Percentiles rank a stretch among this genome's conserved stretches.
Conservation (phyloP, 495 filamentous ascomycete species). For the Entonaema liquescens region DNA sequence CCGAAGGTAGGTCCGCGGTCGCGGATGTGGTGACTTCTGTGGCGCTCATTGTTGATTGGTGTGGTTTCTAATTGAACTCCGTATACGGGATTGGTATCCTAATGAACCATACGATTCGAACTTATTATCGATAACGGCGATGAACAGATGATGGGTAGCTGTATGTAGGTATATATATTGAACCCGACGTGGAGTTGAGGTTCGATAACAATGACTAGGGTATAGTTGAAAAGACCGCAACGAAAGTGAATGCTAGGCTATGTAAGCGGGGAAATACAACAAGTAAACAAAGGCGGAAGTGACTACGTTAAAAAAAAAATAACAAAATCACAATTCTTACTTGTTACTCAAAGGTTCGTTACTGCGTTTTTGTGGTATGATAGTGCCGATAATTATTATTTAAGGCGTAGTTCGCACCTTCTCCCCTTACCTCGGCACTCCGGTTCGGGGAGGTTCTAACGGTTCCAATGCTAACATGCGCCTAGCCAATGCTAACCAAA, state of each 20-base stretch:
- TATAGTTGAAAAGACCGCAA: neutral
- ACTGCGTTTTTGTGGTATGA: slow-evolving; percentile 5
- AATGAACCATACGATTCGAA: too few species aligned
- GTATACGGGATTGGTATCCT: too few species aligned
- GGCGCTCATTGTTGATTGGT: slow-evolving; percentile 34
- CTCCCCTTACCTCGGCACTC: slow-evolving; percentile 37
- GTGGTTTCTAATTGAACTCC: neutral
- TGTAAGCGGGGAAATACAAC: neutral
- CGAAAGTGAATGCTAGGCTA: neutral
- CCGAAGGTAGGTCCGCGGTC: slow-evolving; percentile 52
- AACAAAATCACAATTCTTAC: too few species aligned
- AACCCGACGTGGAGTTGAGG: neutral
- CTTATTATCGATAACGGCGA: too few species aligned
- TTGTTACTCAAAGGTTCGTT: too few species aligned
- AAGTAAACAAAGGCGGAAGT: neutral
- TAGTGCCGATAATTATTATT: slow-evolving; percentile 12
- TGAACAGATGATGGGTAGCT: too few species aligned
- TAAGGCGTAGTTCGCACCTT: slow-evolving; percentile 9
- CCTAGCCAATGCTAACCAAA: slow-evolving; percentile 7
- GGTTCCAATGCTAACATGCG: neutral
- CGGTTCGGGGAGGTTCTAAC: slow-evolving; percentile 23
- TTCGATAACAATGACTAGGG: neutral
- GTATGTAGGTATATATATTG: too few species aligned
- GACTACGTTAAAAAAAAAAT: too few species aligned
- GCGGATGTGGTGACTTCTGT: slow-evolving; percentile 33